Evolutionary conservation across 2,329 filamentous ascomycete genomes (phyloP).

Genomic region (Penicillium sp.): DNA sequence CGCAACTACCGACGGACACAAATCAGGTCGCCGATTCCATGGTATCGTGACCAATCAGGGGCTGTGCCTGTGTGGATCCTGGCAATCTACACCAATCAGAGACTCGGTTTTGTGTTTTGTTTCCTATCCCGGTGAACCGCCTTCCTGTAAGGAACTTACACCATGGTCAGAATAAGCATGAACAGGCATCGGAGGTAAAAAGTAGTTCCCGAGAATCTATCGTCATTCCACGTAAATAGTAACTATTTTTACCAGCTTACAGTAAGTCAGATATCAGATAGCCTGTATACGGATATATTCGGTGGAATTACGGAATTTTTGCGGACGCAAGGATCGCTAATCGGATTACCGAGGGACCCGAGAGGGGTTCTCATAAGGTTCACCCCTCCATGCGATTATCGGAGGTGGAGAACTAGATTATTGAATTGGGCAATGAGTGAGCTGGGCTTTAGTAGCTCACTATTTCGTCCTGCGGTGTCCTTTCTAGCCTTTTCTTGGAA

Average conservation of each 20-base stretch:
- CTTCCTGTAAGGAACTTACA: conserved; percentile 18
- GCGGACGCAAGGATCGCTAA: not conserved
- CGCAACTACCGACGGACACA: conserved; percentile 31
- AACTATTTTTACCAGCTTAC: not conserved
- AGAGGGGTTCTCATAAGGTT: conserved; percentile 1
- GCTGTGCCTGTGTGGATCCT: not conserved
- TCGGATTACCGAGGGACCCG: conserved; percentile 17
- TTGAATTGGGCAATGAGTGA: not conserved
- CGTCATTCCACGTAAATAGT: not conserved
- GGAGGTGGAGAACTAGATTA: not conserved
- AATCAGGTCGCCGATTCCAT: conserved; percentile 35
- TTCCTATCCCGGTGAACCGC: conserved; percentile 4
- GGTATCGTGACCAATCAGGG: conserved; percentile 8
- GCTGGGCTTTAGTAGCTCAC: not conserved
- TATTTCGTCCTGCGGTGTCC: not conserved
- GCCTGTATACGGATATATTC: conserved; percentile 13
- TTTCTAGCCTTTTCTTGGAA: not conserved
- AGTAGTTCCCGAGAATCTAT: conserved; percentile 6
- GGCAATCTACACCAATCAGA: conserved; percentile 27
- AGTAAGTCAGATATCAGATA: not conserved
- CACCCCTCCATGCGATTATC: conserved; percentile 1
- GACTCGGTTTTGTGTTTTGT: conserved; percentile 32
- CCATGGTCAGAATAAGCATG: not conserved
- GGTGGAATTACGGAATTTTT: conserved; percentile 21
- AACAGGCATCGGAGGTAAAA: not conserved